A percentile compares a stretch with the other conserved stretches of the same genome.
phyloP scores from a whole-genome alignment of 2,329 filamentous ascomycete species.

The Penicillium brevicompactum region DNA sequence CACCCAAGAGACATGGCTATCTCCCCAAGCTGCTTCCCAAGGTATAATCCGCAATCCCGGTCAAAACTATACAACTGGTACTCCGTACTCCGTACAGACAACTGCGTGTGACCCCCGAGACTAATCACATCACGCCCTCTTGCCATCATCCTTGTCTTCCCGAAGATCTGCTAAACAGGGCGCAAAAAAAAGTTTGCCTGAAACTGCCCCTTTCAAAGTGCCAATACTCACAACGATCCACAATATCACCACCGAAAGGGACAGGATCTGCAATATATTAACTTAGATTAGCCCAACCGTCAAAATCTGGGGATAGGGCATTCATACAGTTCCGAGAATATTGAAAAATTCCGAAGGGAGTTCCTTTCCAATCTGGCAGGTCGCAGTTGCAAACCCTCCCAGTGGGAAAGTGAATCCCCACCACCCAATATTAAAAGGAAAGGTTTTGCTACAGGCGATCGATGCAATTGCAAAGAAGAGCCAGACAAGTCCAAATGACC shows the following conservation, averaged over 20 bases:
- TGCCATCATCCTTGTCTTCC: slow-evolving; percentile 19
- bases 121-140: slow-evolving; percentile 17
- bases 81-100: neutral
- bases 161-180: slow-evolving; percentile 52
- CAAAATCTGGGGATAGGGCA: neutral
- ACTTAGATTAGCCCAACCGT: neutral
- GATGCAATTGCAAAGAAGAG: slow-evolving; percentile 41
- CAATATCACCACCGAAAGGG: slow-evolving; percentile 53
- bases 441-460: slow-evolving; percentile 38
- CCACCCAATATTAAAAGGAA: slow-evolving; percentile 66
- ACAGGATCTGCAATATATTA: slow-evolving; percentile 45
- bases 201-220: slow-evolving; percentile 52
- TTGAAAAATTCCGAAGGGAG: slow-evolving; percentile 59
- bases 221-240: slow-evolving; percentile 58
- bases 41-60: slow-evolving; percentile 9
- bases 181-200: slow-evolving; percentile 56
- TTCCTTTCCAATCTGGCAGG: slow-evolving; percentile 49
- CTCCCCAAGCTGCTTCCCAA: neutral
- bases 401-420: slow-evolving; percentile 64
- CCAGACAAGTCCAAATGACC: slow-evolving; percentile 45
- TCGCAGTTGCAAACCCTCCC: slow-evolving; percentile 57
- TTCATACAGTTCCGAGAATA: slow-evolving; percentile 54
- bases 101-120: slow-evolving; percentile 2
- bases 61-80: slow-evolving; percentile 7
- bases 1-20: neutral